Conservation (phyloP, 495 filamentous ascomycete species). For the Barbatosphaeria neglecta region DNA sequence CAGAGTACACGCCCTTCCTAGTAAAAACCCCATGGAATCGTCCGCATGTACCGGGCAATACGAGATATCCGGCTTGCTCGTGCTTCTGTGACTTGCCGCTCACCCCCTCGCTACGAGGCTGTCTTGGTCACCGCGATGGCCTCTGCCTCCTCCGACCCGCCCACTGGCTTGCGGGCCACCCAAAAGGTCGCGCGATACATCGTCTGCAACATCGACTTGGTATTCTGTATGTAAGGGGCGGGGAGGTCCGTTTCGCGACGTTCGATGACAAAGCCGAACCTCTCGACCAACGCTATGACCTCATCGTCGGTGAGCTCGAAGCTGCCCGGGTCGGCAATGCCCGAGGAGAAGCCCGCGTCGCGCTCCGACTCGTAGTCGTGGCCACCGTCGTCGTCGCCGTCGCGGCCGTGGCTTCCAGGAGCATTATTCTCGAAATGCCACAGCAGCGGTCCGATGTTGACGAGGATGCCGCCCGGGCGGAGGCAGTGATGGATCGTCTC, state of each 20-base stretch:
- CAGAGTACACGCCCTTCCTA: no score
- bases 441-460: conserved; percentile 80
- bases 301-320: conserved; percentile 86
- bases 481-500: conserved; percentile 71
- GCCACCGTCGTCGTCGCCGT: conserved; percentile 32
- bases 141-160: not conserved
- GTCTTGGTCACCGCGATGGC: not conserved
- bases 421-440: conserved; percentile 71
- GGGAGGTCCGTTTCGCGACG: conserved; percentile 39
- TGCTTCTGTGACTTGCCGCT: no score
- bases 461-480: conserved; percentile 66
- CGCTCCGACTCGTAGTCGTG: conserved; percentile 29
- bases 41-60: no score
- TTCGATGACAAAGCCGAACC: conserved; percentile 67
- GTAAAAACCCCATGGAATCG: no score
- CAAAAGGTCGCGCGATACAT: conserved; percentile 68
- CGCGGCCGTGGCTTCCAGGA: conserved; percentile 27
- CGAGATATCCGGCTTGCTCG: no score
- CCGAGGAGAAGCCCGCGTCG: conserved; percentile 31
- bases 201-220: conserved; percentile 72
- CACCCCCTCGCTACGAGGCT: no score
- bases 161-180: conserved; percentile 60
- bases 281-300: conserved; percentile 60
- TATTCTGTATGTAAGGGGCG: conserved; percentile 77
- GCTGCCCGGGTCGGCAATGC: conserved; percentile 67